phyloP scores from a whole-genome alignment of 768 basidiomycete genomes.

The Tricholoma matsutake region DNA sequence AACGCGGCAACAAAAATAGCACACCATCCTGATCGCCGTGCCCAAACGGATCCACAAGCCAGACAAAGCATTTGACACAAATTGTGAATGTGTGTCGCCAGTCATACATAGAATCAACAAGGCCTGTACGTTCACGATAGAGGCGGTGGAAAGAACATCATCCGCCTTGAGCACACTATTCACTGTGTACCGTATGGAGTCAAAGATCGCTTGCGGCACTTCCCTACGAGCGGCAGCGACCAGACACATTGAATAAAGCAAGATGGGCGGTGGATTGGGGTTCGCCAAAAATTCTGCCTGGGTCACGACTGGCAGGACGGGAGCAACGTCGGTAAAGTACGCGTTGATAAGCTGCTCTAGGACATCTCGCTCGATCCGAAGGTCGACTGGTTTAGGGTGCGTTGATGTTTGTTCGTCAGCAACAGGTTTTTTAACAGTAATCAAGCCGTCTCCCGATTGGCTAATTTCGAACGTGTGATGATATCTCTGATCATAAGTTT shows the following conservation, averaged over 20 bases:
- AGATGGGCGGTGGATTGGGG: constrained; percentile 69
- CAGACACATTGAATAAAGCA: constrained; percentile 93
- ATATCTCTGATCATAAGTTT: constrained; percentile 84
- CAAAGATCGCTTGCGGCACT: constrained; percentile 83
- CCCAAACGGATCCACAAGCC: constrained; percentile 85
- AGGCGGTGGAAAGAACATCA: constrained; percentile 86
- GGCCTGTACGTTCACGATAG: constrained; percentile 84
- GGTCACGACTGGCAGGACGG: constrained; percentile 87
- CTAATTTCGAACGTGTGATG: constrained; percentile 87
- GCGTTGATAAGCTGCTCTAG: constrained; percentile 84
- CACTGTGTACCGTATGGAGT: constrained; percentile 83
- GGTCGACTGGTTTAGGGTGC: constrained; percentile 62
- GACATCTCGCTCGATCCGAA: constrained; percentile 73
- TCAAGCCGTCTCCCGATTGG: constrained; percentile 82
- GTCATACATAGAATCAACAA: constrained; percentile 83
- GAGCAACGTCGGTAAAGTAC: constrained; percentile 87
- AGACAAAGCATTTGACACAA: constrained; percentile 80
- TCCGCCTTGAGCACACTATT: constrained; percentile 85
- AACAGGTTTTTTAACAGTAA: constrained; percentile 69
- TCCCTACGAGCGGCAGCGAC: constrained; percentile 85
- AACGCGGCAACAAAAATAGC: constrained; percentile 21
- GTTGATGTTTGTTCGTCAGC: constrained; percentile 51
- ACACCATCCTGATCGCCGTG: constrained; percentile 89
- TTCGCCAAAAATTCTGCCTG: constrained; percentile 82
- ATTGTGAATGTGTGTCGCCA: constrained; percentile 88